A percentile compares a stretch with the other conserved stretches of the same genome.
Evolutionary conservation across 257 asterid genomes (phyloP).

Genomic region (Capsicum baccatum): DNA sequence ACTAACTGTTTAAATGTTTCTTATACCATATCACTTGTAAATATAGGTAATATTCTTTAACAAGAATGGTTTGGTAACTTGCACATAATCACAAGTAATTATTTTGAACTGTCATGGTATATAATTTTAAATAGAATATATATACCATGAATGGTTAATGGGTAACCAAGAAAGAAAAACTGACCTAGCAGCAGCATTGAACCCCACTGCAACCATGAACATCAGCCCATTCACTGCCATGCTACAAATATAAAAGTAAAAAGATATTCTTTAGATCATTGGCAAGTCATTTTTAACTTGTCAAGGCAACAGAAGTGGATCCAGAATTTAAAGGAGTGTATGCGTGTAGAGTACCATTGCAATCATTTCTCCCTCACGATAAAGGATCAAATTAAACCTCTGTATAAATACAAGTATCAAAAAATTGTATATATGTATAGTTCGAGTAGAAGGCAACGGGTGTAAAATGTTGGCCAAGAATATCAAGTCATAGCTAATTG

Average conservation of each 20-base stretch:
- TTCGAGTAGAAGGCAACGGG: background rate
- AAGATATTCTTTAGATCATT: background rate
- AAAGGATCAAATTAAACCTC: background rate
- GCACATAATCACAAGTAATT: background rate
- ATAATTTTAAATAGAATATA: background rate
- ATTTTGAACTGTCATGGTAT: background rate
- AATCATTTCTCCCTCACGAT: background rate
- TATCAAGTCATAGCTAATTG: background rate
- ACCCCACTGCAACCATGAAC: slow-evolving; percentile 51
- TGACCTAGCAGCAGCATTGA: slow-evolving; percentile 54
- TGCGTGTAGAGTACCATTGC: background rate
- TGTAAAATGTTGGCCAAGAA: background rate
- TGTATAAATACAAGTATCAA: background rate
- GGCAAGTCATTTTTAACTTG: background rate
- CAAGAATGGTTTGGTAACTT: background rate
- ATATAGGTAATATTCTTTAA: no score
- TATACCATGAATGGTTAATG: background rate
- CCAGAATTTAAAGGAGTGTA: background rate
- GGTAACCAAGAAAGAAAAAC: background rate
- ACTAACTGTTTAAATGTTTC: background rate
- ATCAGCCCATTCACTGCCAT: slow-evolving; percentile 38
- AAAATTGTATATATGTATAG: background rate
- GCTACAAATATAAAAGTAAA: slow-evolving; percentile 33
- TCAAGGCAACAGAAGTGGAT: background rate
- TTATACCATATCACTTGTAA: background rate